phyloP scores from a whole-genome alignment of 2,329 filamentous ascomycete genomes.

The Aspergillus fischeri region DNA sequence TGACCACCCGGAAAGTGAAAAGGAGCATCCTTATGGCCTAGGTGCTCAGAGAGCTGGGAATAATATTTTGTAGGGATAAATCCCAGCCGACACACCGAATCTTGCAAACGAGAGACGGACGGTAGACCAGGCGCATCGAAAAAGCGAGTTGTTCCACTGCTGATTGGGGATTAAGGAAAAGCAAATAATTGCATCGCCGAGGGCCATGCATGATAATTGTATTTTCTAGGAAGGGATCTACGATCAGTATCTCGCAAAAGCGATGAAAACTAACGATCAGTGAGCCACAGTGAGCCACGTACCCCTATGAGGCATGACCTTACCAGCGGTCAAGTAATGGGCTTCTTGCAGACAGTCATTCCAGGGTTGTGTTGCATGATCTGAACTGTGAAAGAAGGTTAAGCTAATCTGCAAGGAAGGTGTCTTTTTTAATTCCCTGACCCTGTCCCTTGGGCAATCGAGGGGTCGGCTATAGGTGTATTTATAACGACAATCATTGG shows the following conservation, averaged over 20 bases:
- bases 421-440: background rate
- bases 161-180: slow-evolving; percentile 4
- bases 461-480: background rate
- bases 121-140: slow-evolving; percentile 16
- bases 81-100: background rate
- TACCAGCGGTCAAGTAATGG: background rate
- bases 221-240: slow-evolving; percentile 10
- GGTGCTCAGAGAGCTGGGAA: background rate
- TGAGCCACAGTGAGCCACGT: background rate
- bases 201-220: slow-evolving; percentile 8
- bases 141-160: slow-evolving; percentile 15
- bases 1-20: background rate
- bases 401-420: background rate
- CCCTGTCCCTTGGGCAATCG: background rate
- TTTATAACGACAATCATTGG: background rate
- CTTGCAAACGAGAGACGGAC: slow-evolving; percentile 3
- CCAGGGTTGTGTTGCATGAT: background rate
- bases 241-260: slow-evolving; percentile 1
- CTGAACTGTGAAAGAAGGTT: background rate
- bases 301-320: background rate
- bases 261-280: slow-evolving; percentile 1
- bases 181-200: slow-evolving; percentile 6
- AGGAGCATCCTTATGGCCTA: background rate
- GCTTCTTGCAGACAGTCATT: background rate
- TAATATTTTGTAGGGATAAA: background rate